phyloP scores from a whole-genome alignment of 805 yeast species.

The Saccharomycopsis fodiens region DNA sequence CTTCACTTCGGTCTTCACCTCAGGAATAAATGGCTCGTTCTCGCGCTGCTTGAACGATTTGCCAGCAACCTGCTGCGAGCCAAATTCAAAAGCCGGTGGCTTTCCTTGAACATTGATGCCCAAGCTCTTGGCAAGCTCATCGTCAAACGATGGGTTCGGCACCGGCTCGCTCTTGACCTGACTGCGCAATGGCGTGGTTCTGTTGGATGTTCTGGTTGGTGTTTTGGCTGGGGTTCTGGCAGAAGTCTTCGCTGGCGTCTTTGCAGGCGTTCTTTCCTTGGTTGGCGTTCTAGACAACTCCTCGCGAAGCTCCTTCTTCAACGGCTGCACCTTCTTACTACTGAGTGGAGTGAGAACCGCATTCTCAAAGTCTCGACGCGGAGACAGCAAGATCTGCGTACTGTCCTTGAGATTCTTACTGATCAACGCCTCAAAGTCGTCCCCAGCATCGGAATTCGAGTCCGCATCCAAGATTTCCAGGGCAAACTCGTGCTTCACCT shows the following conservation, averaged over 20 bases:
- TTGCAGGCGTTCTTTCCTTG: neutral
- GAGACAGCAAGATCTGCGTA: slow-evolving; percentile 16
- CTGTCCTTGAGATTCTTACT: slow-evolving; percentile 17
- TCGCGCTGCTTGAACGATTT: slow-evolving; percentile 8
- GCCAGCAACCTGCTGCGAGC: slow-evolving; percentile 1
- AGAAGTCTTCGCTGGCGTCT: neutral
- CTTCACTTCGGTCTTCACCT: neutral
- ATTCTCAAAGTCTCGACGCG: slow-evolving; percentile 7
- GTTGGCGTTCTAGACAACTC: neutral
- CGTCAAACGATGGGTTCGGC: slow-evolving; percentile 4
- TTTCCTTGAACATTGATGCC: slow-evolving; percentile 17
- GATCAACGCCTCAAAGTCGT: slow-evolving; percentile 13
- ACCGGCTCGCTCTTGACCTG: neutral
- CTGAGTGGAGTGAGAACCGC: neutral
- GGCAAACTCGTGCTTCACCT: neutral
- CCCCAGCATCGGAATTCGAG: neutral
- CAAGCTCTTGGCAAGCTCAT: slow-evolving; percentile 13
- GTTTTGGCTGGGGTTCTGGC: neutral
- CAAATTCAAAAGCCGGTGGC: slow-evolving; percentile 12
- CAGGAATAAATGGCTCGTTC: neutral
- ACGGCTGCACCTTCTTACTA: neutral
- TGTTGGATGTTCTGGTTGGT: neutral
- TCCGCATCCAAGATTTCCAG: slow-evolving; percentile 16
- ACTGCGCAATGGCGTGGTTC: neutral
- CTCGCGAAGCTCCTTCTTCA: neutral